A percentile compares a stretch with the other conserved stretches of the same genome.
phyloP scores from a whole-genome alignment of 2,329 filamentous ascomycete species.

The Dothistroma pini region DNA sequence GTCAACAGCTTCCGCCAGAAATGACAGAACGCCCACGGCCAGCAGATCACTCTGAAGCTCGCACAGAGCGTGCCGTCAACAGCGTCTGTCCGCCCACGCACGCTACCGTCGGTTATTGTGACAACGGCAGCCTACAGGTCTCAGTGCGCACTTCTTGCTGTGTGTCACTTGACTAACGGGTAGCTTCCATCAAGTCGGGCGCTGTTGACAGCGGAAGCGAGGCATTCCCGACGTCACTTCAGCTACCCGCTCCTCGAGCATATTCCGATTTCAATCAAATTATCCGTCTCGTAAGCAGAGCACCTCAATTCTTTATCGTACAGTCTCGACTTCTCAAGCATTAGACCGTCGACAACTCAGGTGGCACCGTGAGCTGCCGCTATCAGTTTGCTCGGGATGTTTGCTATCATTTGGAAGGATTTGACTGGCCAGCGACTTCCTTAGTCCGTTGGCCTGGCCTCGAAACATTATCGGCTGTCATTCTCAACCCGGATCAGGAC shows the following conservation, averaged over 20 bases:
- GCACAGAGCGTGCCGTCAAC: background rate
- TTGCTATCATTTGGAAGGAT: constrained; percentile 12
- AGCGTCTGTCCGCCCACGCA: background rate
- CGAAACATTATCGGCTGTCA: background rate
- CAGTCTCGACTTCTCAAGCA: background rate
- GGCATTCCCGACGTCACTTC: constrained; percentile 9
- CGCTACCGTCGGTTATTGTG: background rate
- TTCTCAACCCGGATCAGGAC: background rate
- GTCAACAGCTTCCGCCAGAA: background rate
- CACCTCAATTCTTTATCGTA: background rate
- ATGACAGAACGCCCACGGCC: background rate
- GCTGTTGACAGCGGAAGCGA: constrained; percentile 5
- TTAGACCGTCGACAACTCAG: background rate
- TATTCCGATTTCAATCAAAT: background rate
- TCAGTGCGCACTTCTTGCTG: background rate
- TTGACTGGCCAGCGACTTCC: constrained; percentile 6
- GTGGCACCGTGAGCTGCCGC: constrained; percentile 8
- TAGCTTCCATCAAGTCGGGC: constrained; percentile 7
- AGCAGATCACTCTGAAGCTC: background rate
- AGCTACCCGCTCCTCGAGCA: background rate
- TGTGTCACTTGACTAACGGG: constrained; percentile 8
- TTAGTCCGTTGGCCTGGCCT: background rate
- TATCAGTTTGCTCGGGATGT: constrained; percentile 9
- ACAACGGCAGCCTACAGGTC: constrained; percentile 7
- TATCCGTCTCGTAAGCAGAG: background rate